Evolutionary conservation across 2,329 filamentous ascomycete genomes (phyloP), one percentile per base, ranked within the genome.

Genomic region (Hypoxylon sp.): DNA sequence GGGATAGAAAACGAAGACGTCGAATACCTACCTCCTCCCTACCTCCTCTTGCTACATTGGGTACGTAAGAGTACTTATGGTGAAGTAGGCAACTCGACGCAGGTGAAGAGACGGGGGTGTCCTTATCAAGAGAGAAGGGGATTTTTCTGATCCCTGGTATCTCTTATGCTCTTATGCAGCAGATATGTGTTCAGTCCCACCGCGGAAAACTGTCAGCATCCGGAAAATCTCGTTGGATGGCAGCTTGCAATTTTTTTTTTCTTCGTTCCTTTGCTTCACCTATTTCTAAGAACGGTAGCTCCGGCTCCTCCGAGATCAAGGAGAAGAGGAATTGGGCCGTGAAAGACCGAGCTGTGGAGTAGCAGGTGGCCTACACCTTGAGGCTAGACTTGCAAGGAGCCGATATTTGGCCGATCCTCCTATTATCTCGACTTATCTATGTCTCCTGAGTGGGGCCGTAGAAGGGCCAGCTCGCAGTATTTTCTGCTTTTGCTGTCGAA

Each of bases 371-470:
- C 62, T 60, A 60, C 48, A 35, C 37, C 53, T 56, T 58, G 57
- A 62, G 49, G 54, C 57, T 60, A 63, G 57, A 55, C n/a, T 40
- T 31, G 54, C 42, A 60, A 60, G 54, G 33, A 64, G 63, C 47
- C 64, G 64, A 68, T 53, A 67, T 68, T 68, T 67, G 64, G 48
- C 66, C 66, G 66, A 67, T 38, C n/a, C 58, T 48, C 57, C 57
- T 49, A 63, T 64, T 52, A 58, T 52, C 35, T 57, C n/a, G n/a
- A n/a, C 49, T 55, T 38, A 47, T 8, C 24, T 42, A 29, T 48
- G 55, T 60, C 31, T 15, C 27, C 48, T 53, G 40, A 56, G 56
- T 61, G 57, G 63, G 51, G 52, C 41, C 52, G 21, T 45, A 63
- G 48, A 56, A 42, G 43, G 21, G 38, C 17, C 17, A 45, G 21